Conservation (phyloP, 805 yeast species). For the Saturnispora zaruensis region DNA sequence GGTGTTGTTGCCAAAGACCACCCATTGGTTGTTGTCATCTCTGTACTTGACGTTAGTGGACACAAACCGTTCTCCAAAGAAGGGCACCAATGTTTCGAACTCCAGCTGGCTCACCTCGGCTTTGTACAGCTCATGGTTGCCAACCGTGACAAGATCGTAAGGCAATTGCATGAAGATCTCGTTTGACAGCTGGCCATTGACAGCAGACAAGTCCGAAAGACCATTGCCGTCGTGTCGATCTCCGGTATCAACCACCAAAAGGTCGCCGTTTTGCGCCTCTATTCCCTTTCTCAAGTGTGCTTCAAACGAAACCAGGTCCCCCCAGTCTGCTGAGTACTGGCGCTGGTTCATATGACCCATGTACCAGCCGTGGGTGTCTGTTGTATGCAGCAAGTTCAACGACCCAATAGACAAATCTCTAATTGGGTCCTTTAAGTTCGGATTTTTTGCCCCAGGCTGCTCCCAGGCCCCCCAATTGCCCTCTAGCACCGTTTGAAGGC, state of each 20-base stretch:
- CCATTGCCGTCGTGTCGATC: conserved; percentile 96
- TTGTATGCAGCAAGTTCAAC: conserved; percentile 82
- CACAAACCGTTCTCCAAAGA: conserved; percentile 57
- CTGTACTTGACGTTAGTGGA: conserved; percentile 62
- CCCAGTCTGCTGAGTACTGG: conserved; percentile 83
- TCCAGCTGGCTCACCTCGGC: conserved; percentile 60
- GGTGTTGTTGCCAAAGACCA: conserved; percentile 58
- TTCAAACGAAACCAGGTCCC: conserved; percentile 72
- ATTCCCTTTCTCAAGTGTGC: conserved; percentile 34
- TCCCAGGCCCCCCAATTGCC: not conserved
- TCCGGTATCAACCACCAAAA: conserved; percentile 77
- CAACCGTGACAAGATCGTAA: conserved; percentile 75
- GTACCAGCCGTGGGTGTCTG: conserved; percentile 97
- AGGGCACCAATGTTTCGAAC: conserved; percentile 47
- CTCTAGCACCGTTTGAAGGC: not conserved
- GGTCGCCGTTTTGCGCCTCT: conserved; percentile 41
- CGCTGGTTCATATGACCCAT: conserved; percentile 80
- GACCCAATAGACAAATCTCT: conserved; percentile 42
- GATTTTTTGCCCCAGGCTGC: not conserved
- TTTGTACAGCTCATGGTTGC: conserved; percentile 83
- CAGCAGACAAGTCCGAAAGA: conserved; percentile 63
- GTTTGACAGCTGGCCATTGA: conserved; percentile 60
- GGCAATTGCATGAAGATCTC: conserved; percentile 54
- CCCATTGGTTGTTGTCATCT: conserved; percentile 36
- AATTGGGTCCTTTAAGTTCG: conserved; percentile 3